A percentile compares a stretch with the other conserved stretches of the same genome.
phyloP scores from a whole-genome alignment of 2,329 filamentous ascomycete species.

The Colletotrichum coccodes region DNA sequence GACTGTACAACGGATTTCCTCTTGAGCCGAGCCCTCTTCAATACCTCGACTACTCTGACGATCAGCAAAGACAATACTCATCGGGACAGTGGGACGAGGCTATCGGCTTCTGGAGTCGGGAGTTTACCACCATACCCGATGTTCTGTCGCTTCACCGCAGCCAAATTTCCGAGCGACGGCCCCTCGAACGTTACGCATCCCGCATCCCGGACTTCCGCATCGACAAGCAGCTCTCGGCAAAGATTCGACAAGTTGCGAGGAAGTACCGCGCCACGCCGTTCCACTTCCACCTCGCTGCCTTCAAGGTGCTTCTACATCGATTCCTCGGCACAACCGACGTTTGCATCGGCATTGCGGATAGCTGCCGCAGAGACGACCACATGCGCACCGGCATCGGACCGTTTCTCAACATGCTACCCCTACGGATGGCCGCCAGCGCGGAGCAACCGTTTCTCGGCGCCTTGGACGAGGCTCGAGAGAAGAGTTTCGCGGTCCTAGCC shows the following conservation, averaged over 20 bases:
- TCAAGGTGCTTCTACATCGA: constrained; percentile 43
- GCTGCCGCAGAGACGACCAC: constrained; percentile 31
- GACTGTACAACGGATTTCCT: constrained; percentile 48
- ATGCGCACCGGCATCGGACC: constrained; percentile 36
- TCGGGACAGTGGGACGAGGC: constrained; percentile 34
- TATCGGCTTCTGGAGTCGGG: constrained; percentile 34
- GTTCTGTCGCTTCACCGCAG: constrained; percentile 33
- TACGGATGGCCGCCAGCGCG: constrained; percentile 43
- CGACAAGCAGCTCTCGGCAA: constrained; percentile 5
- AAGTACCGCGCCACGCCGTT: constrained; percentile 43
- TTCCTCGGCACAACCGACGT: constrained; percentile 46
- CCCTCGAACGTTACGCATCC: constrained; percentile 1
- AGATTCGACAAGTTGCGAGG: constrained; percentile 27
- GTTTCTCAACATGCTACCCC: constrained; percentile 55
- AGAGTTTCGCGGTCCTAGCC: constrained; percentile 44
- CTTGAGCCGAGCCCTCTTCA: constrained; percentile 38
- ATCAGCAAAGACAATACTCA: constrained; percentile 43
- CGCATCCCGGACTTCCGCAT: constrained; percentile 10
- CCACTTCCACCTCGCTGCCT: constrained; percentile 57
- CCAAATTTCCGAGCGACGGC: background rate
- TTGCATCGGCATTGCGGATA: constrained; percentile 56
- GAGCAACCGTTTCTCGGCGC: constrained; percentile 38
- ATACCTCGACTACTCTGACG: constrained; percentile 48
- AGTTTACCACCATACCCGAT: constrained; percentile 28
- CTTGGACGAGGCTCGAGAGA: constrained; percentile 36